Evolutionary conservation across 495 filamentous ascomycete genomes (phyloP), one percentile per base, ranked within the genome.

Genomic region (Xylaria bambusicola): DNA sequence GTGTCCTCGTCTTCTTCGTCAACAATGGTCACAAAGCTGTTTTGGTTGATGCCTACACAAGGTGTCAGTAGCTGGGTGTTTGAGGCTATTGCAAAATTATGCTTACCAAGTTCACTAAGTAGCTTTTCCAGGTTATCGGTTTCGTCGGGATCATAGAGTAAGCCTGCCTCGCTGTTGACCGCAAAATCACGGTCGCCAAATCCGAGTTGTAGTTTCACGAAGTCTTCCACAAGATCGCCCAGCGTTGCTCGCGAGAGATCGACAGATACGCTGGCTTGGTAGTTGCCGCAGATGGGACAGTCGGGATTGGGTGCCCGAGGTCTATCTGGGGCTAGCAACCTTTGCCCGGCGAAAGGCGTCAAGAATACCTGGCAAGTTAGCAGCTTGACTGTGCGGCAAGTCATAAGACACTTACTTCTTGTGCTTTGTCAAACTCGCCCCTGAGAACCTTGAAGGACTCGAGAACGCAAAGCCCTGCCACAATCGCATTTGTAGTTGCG

Each of bases 401-500:
- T 36, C 48, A 61, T 50, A 59, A 40, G 12, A 21, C 29, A 62
- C 68, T 58, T 18, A 75, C 75, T 55, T 80, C 78, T 62, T 83
- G 86, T 0, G 84, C 82, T 64, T 85, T 81, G 38, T 77, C 69
- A 33, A 89, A 83, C 47, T 96, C 87, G 24, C 86, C 82, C 58
- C 83, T 85, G 54, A 99, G 76, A 35, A 98, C 89, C 71, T 97
- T 97, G 77, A 96, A 92, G 1, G 92, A 86, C 72, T 99, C 89
- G 6, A 99, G 76, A 3, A 98, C 94, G 69, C 92, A 98, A 23
- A 99, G 80, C 13, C 90, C 88, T 12, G 94, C 94, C 4, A 93
- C 94, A 73, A 98, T 95, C 12, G 95, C 94, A 70, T 99, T 99
- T 0, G 94, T 97, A 0, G 94, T 99, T 1, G 94, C 94, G 71